Evolutionary conservation across 2,329 filamentous ascomycete genomes (phyloP).

Genomic region (Simplicillium sp.): DNA sequence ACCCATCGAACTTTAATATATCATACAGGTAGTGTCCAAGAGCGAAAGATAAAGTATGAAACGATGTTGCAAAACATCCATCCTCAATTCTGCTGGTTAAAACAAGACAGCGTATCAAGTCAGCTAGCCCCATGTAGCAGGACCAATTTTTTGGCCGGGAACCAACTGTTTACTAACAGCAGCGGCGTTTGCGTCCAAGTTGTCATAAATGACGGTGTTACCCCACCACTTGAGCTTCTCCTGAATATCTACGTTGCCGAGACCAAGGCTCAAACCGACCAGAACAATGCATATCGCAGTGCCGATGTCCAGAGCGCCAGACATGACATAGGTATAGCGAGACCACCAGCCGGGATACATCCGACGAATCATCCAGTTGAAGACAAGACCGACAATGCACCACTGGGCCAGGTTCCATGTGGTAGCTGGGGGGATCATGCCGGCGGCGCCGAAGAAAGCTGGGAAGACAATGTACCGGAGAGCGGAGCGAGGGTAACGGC

Average conservation of each 20-base stretch:
- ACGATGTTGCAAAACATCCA: too few relatives aligned
- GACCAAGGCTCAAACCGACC: conserved; percentile 34
- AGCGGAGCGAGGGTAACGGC: conserved; percentile 33
- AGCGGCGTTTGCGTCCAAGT: neutral
- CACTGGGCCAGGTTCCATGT: conserved; percentile 45
- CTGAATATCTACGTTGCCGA: conserved; percentile 24
- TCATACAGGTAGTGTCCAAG: too few relatives aligned
- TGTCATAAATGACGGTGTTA: conserved; percentile 19
- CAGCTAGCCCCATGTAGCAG: too few relatives aligned
- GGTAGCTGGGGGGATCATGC: conserved; percentile 44
- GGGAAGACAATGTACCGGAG: conserved; percentile 42
- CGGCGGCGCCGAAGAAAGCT: conserved; percentile 40
- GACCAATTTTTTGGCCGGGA: neutral
- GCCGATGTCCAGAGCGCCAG: conserved; percentile 49
- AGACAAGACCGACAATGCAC: conserved; percentile 44
- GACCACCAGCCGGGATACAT: conserved; percentile 46
- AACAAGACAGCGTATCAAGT: too few relatives aligned
- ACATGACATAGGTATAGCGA: conserved; percentile 50
- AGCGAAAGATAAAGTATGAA: too few relatives aligned
- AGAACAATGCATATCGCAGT: conserved; percentile 47
- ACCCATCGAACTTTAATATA: too few relatives aligned
- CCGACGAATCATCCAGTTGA: conserved; percentile 42
- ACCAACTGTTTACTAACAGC: neutral
- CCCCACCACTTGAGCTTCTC: conserved; percentile 42
- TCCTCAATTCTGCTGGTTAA: too few relatives aligned